Conservation (phyloP, 2,329 filamentous ascomycete species). For the Pleoardoris graminearum region DNA sequence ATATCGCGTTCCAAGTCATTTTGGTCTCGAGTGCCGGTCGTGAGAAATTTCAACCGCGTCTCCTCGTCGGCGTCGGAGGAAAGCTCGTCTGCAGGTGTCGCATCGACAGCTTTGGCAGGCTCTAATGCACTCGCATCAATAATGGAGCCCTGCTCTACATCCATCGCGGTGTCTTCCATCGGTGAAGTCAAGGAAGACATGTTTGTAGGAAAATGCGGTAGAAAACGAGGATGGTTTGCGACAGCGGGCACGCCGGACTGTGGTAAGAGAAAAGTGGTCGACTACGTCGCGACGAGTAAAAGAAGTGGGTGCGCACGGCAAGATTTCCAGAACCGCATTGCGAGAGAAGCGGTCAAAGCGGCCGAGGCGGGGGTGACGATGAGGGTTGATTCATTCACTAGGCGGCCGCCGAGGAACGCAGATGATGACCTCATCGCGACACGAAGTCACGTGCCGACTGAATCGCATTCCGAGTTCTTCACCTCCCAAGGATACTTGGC, state of each 20-base stretch:
- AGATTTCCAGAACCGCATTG: not conserved
- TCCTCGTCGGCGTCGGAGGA: slow-evolving; percentile 46
- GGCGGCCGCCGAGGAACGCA: slow-evolving; percentile 3
- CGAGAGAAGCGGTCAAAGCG: not conserved
- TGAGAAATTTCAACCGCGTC: slow-evolving; percentile 44
- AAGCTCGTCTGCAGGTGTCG: slow-evolving; percentile 22
- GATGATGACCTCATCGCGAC: slow-evolving; percentile 3
- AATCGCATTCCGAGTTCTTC: too few relatives aligned
- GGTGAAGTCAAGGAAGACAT: slow-evolving; percentile 4
- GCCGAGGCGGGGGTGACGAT: not conserved
- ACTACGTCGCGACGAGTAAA: not conserved
- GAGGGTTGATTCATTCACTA: slow-evolving; percentile 1
- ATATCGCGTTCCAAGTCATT: slow-evolving; percentile 91
- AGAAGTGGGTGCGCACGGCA: not conserved
- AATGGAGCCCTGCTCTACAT: not conserved
- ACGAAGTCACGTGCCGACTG: slow-evolving; percentile 8
- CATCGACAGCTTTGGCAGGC: slow-evolving; percentile 12
- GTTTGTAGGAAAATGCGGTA: not conserved
- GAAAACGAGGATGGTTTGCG: not conserved
- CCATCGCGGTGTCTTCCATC: not conserved
- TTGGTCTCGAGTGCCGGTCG: slow-evolving; percentile 68
- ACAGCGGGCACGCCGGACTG: not conserved
- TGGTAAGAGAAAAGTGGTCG: not conserved
- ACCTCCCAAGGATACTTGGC: too few relatives aligned
- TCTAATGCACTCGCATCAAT: slow-evolving; percentile 13